A percentile compares a stretch with the other conserved stretches of the same genome.
Conservation (phyloP, 306 rosid genomes). For the Acmispon strigosus region DNA sequence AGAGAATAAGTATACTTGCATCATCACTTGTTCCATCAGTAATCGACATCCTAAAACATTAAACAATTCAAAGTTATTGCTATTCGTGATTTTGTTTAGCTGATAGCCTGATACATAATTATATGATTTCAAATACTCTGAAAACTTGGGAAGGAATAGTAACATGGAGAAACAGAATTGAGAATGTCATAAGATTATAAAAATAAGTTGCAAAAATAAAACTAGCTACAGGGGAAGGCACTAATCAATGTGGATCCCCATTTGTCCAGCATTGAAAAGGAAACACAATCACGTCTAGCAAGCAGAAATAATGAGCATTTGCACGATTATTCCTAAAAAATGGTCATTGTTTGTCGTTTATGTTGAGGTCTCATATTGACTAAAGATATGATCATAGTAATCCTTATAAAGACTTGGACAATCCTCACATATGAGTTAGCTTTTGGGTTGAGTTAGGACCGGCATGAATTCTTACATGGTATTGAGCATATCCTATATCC, state of each 20-base stretch:
- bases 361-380: too few species aligned
- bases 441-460: too few species aligned
- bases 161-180: background rate
- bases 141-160: background rate
- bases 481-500: too few species aligned
- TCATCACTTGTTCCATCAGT: conserved; percentile 9
- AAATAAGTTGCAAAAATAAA: background rate
- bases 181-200: background rate
- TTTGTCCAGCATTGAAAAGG: too few species aligned
- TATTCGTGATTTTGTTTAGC: background rate
- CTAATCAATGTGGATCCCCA: background rate
- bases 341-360: background rate
- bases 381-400: too few species aligned
- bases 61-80: background rate
- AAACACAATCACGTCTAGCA: background rate
- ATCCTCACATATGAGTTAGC: too few species aligned
- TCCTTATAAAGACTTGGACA: too few species aligned
- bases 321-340: background rate
- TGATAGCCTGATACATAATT: background rate
- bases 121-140: background rate
- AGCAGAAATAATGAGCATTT: background rate
- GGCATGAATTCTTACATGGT: too few species aligned
- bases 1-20: conserved; percentile 10
- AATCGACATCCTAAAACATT: background rate
- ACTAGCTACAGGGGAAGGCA: background rate